Percentiles rank a stretch among this genome's conserved stretches.
Evolutionary conservation across 805 yeast genomes (phyloP).

Genomic region (Komagataella kurtzmanii): DNA sequence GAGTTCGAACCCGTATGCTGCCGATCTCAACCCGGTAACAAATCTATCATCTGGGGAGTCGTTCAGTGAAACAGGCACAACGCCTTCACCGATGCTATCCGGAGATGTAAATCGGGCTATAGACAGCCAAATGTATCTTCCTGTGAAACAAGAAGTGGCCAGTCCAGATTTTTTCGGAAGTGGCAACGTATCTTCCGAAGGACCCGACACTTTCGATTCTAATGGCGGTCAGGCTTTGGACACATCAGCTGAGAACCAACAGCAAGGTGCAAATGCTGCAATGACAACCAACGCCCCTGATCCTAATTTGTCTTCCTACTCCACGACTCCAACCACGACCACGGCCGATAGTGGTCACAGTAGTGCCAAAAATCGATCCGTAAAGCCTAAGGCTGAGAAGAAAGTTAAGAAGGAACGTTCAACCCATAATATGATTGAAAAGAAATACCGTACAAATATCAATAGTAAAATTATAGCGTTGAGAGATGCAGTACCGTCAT

Average conservation of each 20-base stretch:
- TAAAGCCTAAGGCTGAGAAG: constrained; percentile 3
- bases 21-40: not conserved
- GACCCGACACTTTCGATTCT: not conserved
- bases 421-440: constrained; percentile 71
- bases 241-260: not conserved
- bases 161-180: not conserved
- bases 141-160: not conserved
- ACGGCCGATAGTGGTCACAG: not conserved
- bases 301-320: not conserved
- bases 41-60: not conserved
- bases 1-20: not conserved
- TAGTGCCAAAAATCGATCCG: not conserved
- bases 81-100: not conserved
- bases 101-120: not conserved
- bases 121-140: not conserved
- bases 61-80: not conserved
- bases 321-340: not conserved
- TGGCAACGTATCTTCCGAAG: not conserved
- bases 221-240: not conserved
- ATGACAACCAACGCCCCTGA: not conserved
- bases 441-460: constrained; percentile 67
- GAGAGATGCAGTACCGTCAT: constrained; percentile 67
- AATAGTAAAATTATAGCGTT: constrained; percentile 57
- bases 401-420: constrained; percentile 42
- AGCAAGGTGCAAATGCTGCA: not conserved